Evolutionary conservation across 805 yeast species (phyloP).

Genomic region (Wickerhamomyces sydowiorum): DNA sequence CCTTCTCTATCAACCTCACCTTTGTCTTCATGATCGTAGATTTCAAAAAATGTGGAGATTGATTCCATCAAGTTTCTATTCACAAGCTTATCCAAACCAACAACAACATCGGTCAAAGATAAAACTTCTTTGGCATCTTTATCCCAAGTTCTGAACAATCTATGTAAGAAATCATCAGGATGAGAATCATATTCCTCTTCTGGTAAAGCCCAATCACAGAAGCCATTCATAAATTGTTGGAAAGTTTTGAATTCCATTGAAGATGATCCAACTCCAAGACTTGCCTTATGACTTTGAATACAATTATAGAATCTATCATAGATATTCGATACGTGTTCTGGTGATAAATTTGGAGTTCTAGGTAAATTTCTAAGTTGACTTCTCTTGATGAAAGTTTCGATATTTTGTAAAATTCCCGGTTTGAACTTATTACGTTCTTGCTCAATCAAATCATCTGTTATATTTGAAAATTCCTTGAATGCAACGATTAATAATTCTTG

Average conservation of each 20-base stretch:
- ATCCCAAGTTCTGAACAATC: slow-evolving; percentile 73
- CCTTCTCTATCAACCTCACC: slow-evolving; percentile 73
- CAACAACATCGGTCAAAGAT: slow-evolving; percentile 61
- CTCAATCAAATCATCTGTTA: slow-evolving; percentile 68
- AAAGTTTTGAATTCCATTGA: slow-evolving; percentile 73
- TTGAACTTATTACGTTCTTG: slow-evolving; percentile 67
- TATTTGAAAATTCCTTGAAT: slow-evolving; percentile 79
- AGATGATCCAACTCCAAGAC: slow-evolving; percentile 49
- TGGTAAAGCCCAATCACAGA: slow-evolving; percentile 68
- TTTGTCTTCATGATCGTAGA: slow-evolving; percentile 57
- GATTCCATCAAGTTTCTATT: slow-evolving; percentile 74
- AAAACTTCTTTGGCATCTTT: slow-evolving; percentile 46
- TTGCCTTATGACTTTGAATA: slow-evolving; percentile 56
- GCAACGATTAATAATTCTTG: slow-evolving; percentile 90
- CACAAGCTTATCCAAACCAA: slow-evolving; percentile 65
- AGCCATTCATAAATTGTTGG: slow-evolving; percentile 65
- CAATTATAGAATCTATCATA: slow-evolving; percentile 84
- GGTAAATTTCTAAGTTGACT: slow-evolving; percentile 87
- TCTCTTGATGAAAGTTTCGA: slow-evolving; percentile 85
- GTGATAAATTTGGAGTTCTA: slow-evolving; percentile 54
- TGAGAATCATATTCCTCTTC: slow-evolving; percentile 31
- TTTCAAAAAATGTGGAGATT: slow-evolving; percentile 70
- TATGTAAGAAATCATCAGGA: slow-evolving; percentile 44
- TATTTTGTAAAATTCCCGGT: slow-evolving; percentile 74
- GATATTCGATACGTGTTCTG: slow-evolving; percentile 57